These are phyloP conservation scores for Beauveria sp. DNA, from an alignment of 2,329 filamentous ascomycete genomes.

Conservation along the genomic window DNA sequence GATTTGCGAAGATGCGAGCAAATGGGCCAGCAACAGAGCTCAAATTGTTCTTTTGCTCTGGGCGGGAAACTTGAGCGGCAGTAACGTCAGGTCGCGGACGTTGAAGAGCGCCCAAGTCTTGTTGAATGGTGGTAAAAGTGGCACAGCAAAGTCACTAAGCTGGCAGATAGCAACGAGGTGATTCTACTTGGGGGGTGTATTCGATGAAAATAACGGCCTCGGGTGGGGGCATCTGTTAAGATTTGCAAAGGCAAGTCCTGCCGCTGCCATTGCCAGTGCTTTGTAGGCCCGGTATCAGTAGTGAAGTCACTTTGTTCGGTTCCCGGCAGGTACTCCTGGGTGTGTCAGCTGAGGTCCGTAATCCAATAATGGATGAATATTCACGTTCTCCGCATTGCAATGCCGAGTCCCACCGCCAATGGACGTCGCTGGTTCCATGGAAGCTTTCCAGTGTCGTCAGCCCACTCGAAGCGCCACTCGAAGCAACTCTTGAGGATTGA, in stretches of 20 bases:
- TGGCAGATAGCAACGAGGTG: too few relatives aligned
- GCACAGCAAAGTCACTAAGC: neutral
- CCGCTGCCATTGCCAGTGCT: neutral
- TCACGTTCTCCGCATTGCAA: too few relatives aligned
- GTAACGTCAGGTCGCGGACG: neutral
- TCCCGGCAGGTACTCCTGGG: neutral
- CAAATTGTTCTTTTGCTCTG: neutral
- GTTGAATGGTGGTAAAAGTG: neutral
- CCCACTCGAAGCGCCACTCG: neutral
- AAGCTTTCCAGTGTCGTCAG: neutral
- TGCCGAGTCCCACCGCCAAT: neutral
- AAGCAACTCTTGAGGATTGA: neutral
- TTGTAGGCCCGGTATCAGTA: too few relatives aligned
- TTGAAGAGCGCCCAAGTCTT: neutral
- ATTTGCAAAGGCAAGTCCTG: neutral
- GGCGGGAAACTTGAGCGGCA: neutral
- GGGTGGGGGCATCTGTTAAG: neutral
- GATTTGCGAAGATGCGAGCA: too few relatives aligned
- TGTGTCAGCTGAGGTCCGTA: neutral
- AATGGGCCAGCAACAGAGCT: too few relatives aligned
- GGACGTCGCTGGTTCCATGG: neutral
- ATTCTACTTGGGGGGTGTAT: too few relatives aligned
- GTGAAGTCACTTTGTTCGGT: neutral
- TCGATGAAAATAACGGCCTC: too few relatives aligned
- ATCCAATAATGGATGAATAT: neutral